Base-by-base conservation (phyloP, 805 yeast genomes). In the Candida ovalis region DNA sequence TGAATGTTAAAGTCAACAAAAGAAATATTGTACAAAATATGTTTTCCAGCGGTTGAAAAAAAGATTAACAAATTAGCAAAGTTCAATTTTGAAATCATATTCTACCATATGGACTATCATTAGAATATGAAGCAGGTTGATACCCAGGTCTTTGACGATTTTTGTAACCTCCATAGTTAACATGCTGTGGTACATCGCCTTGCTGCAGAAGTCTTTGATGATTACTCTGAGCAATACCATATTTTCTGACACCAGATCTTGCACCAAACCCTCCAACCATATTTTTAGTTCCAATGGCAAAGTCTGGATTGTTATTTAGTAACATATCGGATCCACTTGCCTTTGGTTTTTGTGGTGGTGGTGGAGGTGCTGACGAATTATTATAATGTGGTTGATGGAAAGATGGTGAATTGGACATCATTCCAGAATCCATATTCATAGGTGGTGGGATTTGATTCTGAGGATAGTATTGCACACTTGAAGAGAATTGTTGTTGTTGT, bases 271-370 rank as follows among this genome's bases (percentile, higher is more conserved):
- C 38, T 3, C 46, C 47, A 3, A 46, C 52, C 2, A 21, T 12
- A 8, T 19, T 3, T 17, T 19, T 12, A 10, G 53, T 55, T n/a
- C 56, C 59, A 10, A 63, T 17, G 38, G 53, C 60, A 55, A 78
- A 77, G 54, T 78, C 80, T 23, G 82, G 82, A 53, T 76, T 78
- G 45, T 71, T 69, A 37, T 71, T 68, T 46, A 79, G 60, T 49
- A 77, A 57, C 43, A 70, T 57, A 44, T 75, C 81, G 1, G 79
- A 62, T 13, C 73, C 58, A 40, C 63, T 58, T 24, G 45, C 23
- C 22, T 51, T 49, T 30, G 53, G 47, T 37, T 43, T 51, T 27
- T 49, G 52, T 12, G 52, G 53, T 24, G 38, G 37, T 23, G 46
- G 46, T 15, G 22, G 17, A 25, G 10, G 6, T 25, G 28, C 6